These are phyloP conservation scores for Cicer pinnatifidum DNA, from an alignment of 306 rosid species.

Conservation along the genomic window DNA sequence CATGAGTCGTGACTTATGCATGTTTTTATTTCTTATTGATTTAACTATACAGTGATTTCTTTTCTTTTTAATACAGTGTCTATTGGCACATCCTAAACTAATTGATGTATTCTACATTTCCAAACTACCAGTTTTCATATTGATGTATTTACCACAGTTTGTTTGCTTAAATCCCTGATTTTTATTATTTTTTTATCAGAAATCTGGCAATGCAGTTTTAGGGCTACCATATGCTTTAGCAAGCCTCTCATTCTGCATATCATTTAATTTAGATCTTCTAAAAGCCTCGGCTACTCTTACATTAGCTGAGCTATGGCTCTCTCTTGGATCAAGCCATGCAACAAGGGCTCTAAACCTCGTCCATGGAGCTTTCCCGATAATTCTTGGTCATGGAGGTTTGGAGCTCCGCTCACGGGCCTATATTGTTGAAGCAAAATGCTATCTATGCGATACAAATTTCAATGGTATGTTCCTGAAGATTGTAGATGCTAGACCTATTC, in stretches of 20 bases:
- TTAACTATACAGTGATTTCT: not conserved
- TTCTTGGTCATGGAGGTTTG: conserved; percentile 99
- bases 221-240: conserved; percentile 94
- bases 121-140: conserved; percentile 19
- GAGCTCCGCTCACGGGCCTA: conserved; percentile 92
- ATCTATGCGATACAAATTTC: conserved; percentile 75
- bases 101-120: not conserved
- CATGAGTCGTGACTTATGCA: not conserved
- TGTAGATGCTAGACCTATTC: conserved; percentile 32
- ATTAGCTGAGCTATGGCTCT: conserved; percentile 91
- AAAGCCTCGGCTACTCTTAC: conserved; percentile 92
- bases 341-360: conserved; percentile 84
- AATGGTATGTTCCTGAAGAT: conserved; percentile 54
- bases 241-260: conserved; percentile 91
- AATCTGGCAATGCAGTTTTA: conserved; percentile 93
- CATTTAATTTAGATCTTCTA: conserved; percentile 95
- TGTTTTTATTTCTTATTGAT: conserved; percentile 8
- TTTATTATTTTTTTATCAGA: conserved; percentile 56
- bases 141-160: conserved; percentile 23
- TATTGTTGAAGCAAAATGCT: conserved; percentile 90
- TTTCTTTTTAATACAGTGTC: conserved; percentile 11
- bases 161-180: conserved; percentile 26
- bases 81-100: conserved; percentile 31
- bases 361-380: conserved; percentile 87
- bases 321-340: conserved; percentile 88